Conservation (phyloP, 2,329 filamentous ascomycete genomes). For the Botrytis fragariae region DNA sequence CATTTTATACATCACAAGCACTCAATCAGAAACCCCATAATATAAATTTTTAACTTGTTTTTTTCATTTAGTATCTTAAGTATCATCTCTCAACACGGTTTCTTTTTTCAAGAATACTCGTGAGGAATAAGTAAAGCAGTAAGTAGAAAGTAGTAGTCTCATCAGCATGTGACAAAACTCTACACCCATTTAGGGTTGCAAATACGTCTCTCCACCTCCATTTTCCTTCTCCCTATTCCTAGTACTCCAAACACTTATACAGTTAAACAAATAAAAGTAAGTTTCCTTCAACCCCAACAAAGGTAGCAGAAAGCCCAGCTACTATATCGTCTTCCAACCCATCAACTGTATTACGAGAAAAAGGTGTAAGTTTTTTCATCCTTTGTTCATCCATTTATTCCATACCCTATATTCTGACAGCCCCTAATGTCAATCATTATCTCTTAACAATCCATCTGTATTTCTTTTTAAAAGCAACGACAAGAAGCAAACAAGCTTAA, state of each 20-base stretch:
- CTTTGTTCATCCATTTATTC: background rate
- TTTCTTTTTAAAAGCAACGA: background rate
- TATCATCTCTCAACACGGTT: background rate
- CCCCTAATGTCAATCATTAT: background rate
- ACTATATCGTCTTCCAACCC: background rate
- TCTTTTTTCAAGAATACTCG: background rate
- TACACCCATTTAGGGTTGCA: background rate
- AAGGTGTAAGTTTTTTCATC: background rate
- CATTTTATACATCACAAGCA: background rate
- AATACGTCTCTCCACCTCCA: background rate
- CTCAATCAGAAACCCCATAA: background rate
- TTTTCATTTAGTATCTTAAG: slow-evolving; percentile 6
- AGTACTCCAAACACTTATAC: slow-evolving; percentile 2
- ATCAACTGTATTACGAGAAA: background rate
- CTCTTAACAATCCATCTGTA: slow-evolving; percentile 10
- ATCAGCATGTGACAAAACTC: background rate
- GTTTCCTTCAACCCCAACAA: slow-evolving; percentile 3
- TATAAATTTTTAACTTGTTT: slow-evolving; percentile 7
- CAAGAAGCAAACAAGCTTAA: slow-evolving; percentile 5
- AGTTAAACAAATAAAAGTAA: slow-evolving; percentile 8
- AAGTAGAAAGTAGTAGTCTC: background rate
- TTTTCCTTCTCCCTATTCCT: background rate
- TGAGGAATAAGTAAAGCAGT: slow-evolving; percentile 4
- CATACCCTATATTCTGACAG: background rate
- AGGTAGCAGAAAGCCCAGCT: slow-evolving; percentile 8